Evolutionary conservation across 2,329 filamentous ascomycete species (phyloP).

Genomic region (Fusarium marasasianum): DNA sequence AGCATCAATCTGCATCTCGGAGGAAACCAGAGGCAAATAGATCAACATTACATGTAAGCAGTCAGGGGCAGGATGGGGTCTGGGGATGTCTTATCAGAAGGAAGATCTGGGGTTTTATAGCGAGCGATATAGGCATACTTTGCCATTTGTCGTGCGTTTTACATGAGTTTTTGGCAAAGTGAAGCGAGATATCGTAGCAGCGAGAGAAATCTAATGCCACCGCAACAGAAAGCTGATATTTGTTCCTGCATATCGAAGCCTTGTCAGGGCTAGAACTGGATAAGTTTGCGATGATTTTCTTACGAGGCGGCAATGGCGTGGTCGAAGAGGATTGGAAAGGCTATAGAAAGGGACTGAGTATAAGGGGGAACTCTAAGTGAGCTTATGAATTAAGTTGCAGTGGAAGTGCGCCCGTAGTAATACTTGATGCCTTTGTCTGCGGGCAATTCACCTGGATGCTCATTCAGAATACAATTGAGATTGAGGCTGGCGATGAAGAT

Average conservation of each 20-base stretch:
- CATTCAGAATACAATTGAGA: not conserved
- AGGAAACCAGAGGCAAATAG: not conserved
- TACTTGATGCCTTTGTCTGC: not conserved
- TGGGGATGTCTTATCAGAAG: constrained; percentile 37
- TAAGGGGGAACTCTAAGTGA: not conserved
- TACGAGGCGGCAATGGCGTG: not conserved
- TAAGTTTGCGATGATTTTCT: constrained; percentile 4
- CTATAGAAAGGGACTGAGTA: not conserved
- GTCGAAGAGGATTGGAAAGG: not conserved
- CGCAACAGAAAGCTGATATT: not conserved
- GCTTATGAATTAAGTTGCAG: not conserved
- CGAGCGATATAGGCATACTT: not conserved
- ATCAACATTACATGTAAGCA: constrained; percentile 14
- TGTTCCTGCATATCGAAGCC: constrained; percentile 13
- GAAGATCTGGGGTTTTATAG: constrained; percentile 10
- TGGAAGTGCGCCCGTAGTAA: not conserved
- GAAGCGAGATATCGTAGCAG: not conserved
- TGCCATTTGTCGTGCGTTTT: constrained; percentile 36
- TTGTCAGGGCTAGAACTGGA: not conserved
- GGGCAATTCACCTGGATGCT: not conserved
- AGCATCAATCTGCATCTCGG: not conserved
- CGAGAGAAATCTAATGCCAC: not conserved
- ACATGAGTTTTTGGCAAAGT: constrained; percentile 17
- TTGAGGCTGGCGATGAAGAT: not conserved
- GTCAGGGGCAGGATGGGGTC: constrained; percentile 22